Base-by-base conservation (phyloP, 495 filamentous ascomycete genomes). In the Hypoxylon crocopeplum region DNA sequence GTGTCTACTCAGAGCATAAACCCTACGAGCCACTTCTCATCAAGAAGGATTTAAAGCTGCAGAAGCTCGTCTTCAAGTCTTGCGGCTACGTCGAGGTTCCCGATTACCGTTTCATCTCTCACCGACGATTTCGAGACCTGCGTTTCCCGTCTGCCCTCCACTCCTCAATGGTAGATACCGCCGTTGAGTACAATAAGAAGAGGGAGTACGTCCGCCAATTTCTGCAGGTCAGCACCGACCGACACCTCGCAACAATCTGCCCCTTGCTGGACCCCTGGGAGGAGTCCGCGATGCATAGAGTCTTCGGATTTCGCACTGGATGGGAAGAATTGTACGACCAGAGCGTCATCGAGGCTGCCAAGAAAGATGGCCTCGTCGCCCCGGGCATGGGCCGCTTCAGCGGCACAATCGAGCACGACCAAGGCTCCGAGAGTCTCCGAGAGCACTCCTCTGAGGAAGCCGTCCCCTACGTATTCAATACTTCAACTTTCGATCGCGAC, bases 41-140 rank as follows among this genome's bases (percentile, higher is more conserved):
- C 12, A 29, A 6, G 20, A 64, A 64, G 13, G 49, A 59, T 0
- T 29, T 55, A 4, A 50, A 48, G 29, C 52, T 82, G 8, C 56
- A 48, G 11, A 66, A 58, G 16, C 29, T 80, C 7, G 41, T 48
- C 3, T 78, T 81, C 69, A 68, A 66, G 19, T 79, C 76, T 16
- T 81, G 78, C 56, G 79, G 78, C 13, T 80, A 81, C 45, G 67
- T 78, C 5, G 30, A 44, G 11, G 48, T 80, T 5, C 39, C 6
- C 3, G 61, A 64, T 20, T 3, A 3, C 0, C 55, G 61, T 0
- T 62, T 66, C 36, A 41, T 66, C 16, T 62, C 51, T 5, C n/a
- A 29, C 22, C 44, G 44, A n/a, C 56, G 51, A 17, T 38, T 64
- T 48, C 6, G 0, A 3, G 2, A 6, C 1, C 25, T 12, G 2